These are phyloP conservation scores for Sugiyamaella xylanicola DNA, from an alignment of 1,139 yeast genomes.

Conservation along the genomic window DNA sequence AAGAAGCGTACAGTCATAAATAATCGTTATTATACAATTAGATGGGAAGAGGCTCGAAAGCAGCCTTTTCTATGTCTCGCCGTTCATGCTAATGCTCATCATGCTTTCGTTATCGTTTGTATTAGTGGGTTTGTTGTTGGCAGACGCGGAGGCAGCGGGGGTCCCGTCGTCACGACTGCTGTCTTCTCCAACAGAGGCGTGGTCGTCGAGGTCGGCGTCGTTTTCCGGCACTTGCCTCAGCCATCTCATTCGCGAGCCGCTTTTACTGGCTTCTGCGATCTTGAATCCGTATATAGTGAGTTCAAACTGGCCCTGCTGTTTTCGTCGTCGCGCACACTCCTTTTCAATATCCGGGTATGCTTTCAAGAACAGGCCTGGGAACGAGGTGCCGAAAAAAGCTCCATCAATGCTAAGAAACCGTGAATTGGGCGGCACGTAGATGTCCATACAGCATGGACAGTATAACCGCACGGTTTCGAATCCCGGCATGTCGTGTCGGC, in stretches of 20 bases:
- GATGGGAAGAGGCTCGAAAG: background rate
- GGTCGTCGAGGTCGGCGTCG: conserved; percentile 19
- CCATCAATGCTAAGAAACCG: conserved; percentile 90
- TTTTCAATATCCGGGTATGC: conserved; percentile 82
- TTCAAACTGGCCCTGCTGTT: conserved; percentile 62
- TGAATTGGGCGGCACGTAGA: conserved; percentile 83
- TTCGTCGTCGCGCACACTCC: conserved; percentile 52
- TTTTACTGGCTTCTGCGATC: conserved; percentile 68
- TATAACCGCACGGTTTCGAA: conserved; percentile 87
- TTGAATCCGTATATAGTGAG: conserved; percentile 87
- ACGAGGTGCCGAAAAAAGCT: conserved; percentile 94
- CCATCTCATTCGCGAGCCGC: conserved; percentile 97
- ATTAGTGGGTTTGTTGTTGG: conserved; percentile 9
- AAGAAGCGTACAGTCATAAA: conserved; percentile 3
- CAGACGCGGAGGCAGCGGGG: background rate
- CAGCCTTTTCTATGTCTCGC: conserved; percentile 17
- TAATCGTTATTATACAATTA: conserved; percentile 12
- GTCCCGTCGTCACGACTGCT: background rate
- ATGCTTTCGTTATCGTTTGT: conserved; percentile 26
- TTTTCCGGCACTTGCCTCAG: conserved; percentile 69
- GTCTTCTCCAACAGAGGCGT: conserved; percentile 19
- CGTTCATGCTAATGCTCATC: conserved; percentile 28
- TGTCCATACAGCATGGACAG: conserved; percentile 93
- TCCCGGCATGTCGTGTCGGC: conserved; percentile 88
- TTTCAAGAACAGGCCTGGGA: conserved; percentile 87